These are phyloP conservation scores for Porphyrellus cyaneotinctus DNA, from an alignment of 768 basidiomycete species.

Conservation along the genomic window DNA sequence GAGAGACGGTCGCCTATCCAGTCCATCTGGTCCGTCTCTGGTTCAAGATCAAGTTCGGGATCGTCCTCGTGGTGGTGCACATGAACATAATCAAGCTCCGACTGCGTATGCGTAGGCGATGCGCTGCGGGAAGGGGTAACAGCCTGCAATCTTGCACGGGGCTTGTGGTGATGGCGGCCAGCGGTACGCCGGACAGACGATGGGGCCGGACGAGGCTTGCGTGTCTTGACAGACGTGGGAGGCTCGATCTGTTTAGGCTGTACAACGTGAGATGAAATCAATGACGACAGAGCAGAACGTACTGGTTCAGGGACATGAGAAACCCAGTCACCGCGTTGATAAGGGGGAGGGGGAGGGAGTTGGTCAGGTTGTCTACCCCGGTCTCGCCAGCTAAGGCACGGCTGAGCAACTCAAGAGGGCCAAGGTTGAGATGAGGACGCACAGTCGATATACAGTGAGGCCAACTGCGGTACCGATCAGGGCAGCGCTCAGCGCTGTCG, in stretches of 20 bases:
- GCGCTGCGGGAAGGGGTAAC: constrained; percentile 27
- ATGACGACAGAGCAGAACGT: constrained; percentile 6
- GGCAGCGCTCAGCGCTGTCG: constrained; percentile 80
- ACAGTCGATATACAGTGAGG: constrained; percentile 83
- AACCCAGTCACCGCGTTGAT: constrained; percentile 58
- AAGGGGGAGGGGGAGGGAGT: constrained; percentile 56
- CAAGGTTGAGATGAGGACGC: constrained; percentile 31
- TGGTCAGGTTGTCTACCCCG: constrained; percentile 55
- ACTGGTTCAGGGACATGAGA: constrained; percentile 38
- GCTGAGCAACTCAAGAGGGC: not conserved
- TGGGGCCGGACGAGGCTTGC: constrained; percentile 34
- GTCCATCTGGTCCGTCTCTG: constrained; percentile 62
- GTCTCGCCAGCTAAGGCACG: constrained; percentile 62
- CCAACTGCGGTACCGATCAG: constrained; percentile 85
- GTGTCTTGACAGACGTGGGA: constrained; percentile 36
- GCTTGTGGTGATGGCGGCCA: constrained; percentile 35
- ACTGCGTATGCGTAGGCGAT: constrained; percentile 29
- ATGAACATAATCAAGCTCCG: constrained; percentile 43
- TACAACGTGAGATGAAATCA: constrained; percentile 11
- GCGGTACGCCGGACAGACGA: constrained; percentile 33
- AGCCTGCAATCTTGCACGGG: constrained; percentile 24
- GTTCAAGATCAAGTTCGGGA: constrained; percentile 33
- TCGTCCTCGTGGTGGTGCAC: constrained; percentile 31
- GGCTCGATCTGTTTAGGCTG: constrained; percentile 32
- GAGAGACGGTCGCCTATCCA: constrained; percentile 74